Conservation (phyloP, 495 filamentous ascomycete genomes). For the Xylaria longipes region DNA sequence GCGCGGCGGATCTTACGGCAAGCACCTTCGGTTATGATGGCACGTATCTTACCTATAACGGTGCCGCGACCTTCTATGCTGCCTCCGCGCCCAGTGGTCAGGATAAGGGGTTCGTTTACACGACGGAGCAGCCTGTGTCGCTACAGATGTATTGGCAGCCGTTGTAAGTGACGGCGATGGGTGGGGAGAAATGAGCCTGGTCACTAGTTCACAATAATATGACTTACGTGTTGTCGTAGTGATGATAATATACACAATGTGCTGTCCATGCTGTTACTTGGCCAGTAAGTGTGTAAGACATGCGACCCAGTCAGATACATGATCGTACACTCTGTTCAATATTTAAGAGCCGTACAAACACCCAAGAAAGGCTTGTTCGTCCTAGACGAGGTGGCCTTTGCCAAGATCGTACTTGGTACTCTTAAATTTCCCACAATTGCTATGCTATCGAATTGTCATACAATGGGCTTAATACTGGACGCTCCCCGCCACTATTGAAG, state of each 20-base stretch:
- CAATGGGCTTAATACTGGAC: not conserved
- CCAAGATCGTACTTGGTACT: not conserved
- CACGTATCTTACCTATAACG: constrained; percentile 50
- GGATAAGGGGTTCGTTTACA: constrained; percentile 47
- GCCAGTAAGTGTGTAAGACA: not conserved
- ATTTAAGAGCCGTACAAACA: not conserved
- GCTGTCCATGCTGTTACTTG: not conserved
- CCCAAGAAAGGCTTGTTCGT: not conserved
- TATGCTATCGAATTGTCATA: constrained; percentile 11
- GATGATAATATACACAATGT: not conserved
- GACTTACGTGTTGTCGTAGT: not conserved
- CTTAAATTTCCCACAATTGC: constrained; percentile 10
- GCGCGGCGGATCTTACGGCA: constrained; percentile 52
- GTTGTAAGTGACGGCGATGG: constrained; percentile 8
- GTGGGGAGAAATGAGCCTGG: not conserved
- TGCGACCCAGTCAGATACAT: not conserved
- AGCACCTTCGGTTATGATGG: constrained; percentile 50
- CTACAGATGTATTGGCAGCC: constrained; percentile 35
- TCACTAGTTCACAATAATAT: not conserved
- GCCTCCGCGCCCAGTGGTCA: constrained; percentile 62
- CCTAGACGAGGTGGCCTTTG: not conserved
- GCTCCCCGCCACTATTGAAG: constrained; percentile 42
- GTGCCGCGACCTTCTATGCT: constrained; percentile 63
- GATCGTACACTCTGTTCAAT: not conserved
- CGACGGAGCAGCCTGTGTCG: constrained; percentile 31